Conservation (phyloP, 129 eudicot species). For the Arctium lappa region DNA sequence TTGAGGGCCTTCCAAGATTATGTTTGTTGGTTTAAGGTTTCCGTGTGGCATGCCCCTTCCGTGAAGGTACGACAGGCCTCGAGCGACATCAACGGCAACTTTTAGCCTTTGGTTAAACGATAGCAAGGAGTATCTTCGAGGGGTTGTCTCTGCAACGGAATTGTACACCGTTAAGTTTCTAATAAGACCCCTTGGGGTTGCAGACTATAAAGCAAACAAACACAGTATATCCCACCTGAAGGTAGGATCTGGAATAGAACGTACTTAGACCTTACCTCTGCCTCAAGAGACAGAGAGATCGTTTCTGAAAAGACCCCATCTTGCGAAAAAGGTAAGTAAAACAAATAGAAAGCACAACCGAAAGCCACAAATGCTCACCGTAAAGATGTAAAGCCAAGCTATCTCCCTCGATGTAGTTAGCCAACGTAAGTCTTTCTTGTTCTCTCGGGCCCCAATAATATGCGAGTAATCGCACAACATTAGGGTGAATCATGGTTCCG, state of each 20-base stretch:
- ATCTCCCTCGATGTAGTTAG: constrained; percentile 85
- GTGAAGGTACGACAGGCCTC: constrained; percentile 74
- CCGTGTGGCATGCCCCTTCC: constrained; percentile 86
- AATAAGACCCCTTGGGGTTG: neutral
- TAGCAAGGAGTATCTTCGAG: constrained; percentile 76
- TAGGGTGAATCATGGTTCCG: constrained; percentile 71
- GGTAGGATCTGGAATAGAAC: neutral
- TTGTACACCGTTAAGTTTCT: neutral
- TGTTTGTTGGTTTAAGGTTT: constrained; percentile 89
- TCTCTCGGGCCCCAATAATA: constrained; percentile 99
- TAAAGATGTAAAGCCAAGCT: constrained; percentile 95
- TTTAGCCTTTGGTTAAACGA: constrained; percentile 79
- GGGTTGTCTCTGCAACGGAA: constrained; percentile 74
- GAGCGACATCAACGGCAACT: constrained; percentile 91
- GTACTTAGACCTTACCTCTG: too few species aligned
- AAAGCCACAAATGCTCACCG: constrained; percentile 54
- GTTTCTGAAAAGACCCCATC: neutral
- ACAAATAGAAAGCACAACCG: neutral
- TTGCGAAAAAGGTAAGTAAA: neutral
- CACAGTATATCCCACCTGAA: neutral
- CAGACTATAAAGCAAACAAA: neutral
- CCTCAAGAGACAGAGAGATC: too few species aligned
- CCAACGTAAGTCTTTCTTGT: constrained; percentile 92
- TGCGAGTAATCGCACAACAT: constrained; percentile 76
- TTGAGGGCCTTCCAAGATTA: constrained; percentile 60